Evolutionary conservation across 2,329 filamentous ascomycete genomes (phyloP).

Genomic region (Paecilomyces dactylethromorphus): DNA sequence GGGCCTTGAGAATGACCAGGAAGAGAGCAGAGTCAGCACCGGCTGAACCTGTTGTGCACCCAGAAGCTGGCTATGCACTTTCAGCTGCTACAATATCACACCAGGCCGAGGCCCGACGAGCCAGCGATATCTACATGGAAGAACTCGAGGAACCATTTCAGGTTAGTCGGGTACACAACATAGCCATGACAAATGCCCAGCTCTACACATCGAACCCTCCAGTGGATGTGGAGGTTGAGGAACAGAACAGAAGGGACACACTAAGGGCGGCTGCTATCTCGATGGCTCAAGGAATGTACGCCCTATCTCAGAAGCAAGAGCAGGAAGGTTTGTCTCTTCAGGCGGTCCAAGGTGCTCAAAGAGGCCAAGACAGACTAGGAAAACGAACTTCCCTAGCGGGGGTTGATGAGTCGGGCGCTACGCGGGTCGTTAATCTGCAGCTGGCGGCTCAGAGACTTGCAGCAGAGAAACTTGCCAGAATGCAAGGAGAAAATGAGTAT

Average conservation of each 20-base stretch:
- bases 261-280: slow-evolving; percentile 76
- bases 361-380: slow-evolving; percentile 24
- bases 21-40: slow-evolving; percentile 61
- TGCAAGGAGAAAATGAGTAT: slow-evolving; percentile 65
- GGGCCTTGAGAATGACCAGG: slow-evolving; percentile 60
- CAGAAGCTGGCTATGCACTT: slow-evolving; percentile 52
- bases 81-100: slow-evolving; percentile 67
- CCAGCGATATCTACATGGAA: slow-evolving; percentile 40
- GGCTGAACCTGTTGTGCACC: slow-evolving; percentile 35
- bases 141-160: slow-evolving; percentile 40
- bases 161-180: slow-evolving; percentile 57
- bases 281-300: slow-evolving; percentile 86
- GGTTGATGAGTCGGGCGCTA: slow-evolving; percentile 15
- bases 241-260: slow-evolving; percentile 64
- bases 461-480: slow-evolving; percentile 71
- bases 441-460: slow-evolving; percentile 83
- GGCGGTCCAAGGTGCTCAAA: slow-evolving; percentile 24
- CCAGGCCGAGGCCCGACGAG: slow-evolving; percentile 32
- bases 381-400: slow-evolving; percentile 24
- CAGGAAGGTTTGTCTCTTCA: slow-evolving; percentile 8
- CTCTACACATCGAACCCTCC: slow-evolving; percentile 75
- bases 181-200: slow-evolving; percentile 62
- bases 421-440: slow-evolving; percentile 53
- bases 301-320: slow-evolving; percentile 43
- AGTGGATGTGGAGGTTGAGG: slow-evolving; percentile 64